A percentile compares a stretch with the other conserved stretches of the same genome.
Evolutionary conservation across 2,329 filamentous ascomycete species (phyloP).

Genomic region (Alternaria ventricosa): DNA sequence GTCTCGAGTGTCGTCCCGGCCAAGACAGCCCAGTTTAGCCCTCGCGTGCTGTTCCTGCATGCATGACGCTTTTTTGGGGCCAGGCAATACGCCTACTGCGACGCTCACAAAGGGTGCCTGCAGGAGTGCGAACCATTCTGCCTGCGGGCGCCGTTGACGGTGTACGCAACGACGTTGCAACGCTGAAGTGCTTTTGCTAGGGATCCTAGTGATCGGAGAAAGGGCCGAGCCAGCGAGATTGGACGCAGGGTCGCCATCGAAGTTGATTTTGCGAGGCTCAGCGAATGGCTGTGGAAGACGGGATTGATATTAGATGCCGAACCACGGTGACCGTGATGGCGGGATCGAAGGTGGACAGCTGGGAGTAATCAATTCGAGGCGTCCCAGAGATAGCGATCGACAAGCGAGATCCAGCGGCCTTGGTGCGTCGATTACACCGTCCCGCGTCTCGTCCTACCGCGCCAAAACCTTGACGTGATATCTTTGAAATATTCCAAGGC

Average conservation of each 20-base stretch:
- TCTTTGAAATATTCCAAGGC: background rate
- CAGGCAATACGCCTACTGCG: conserved; percentile 17
- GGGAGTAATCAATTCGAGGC: conserved; percentile 22
- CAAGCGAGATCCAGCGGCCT: conserved; percentile 9
- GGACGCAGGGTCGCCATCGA: background rate
- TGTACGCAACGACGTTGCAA: background rate
- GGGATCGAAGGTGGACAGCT: conserved; percentile 6
- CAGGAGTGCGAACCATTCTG: background rate
- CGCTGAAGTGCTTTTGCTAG: background rate
- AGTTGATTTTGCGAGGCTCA: background rate
- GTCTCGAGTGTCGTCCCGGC: conserved; percentile 16
- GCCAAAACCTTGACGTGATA: background rate
- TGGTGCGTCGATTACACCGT: background rate
- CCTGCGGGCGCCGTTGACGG: background rate
- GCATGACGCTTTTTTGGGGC: conserved; percentile 15
- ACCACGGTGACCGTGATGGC: conserved; percentile 1
- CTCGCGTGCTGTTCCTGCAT: conserved; percentile 22
- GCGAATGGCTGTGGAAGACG: background rate
- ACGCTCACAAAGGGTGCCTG: background rate
- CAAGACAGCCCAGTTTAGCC: conserved; percentile 25
- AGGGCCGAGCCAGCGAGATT: conserved; percentile 2
- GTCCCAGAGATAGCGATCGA: conserved; percentile 11
- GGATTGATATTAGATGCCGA: conserved; percentile 8
- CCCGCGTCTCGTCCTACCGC: background rate
- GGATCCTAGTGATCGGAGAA: background rate